Evolutionary conservation across 2,329 filamentous ascomycete genomes (phyloP), one percentile per base, ranked within the genome.

Genomic region (Exserohilum turcica): DNA sequence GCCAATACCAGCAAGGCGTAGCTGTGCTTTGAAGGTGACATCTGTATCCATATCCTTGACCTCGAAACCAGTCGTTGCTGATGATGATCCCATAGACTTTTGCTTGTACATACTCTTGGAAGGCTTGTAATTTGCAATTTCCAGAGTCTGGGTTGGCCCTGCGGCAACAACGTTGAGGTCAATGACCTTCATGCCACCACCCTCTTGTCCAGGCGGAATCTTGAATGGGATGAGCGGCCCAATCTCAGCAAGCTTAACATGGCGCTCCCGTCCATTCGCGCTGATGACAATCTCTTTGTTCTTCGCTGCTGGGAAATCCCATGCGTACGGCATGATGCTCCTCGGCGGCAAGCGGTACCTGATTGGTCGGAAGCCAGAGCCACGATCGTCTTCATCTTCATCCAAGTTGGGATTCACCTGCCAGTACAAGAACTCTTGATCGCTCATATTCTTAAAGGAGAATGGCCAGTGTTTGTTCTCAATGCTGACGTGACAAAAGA

Each of bases 321-420:
- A 99, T 1, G 94, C 93, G 68, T 99, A 99, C 0, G 95, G 94
- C 94, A 99, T 99, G 74, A 99, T 97, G 74, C 93, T 97, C 55
- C 94, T 84, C 10, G 93, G 87, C 2, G 95, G 95, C 27, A 99
- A 80, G 28, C 93, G 88, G 76, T 99, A 99, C 47, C 91, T 84
- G 57, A 99, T 91, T 2, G 92, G 92, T 60, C 90, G 89, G 91
- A 94, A 99, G 3, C 91, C 91, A 47, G 90, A 92, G 51, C 87
- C 79, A 48, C 76, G 81, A 67, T 97, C 90, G 63, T 91, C 88
- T 49, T 93, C 92, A 55, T 97, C 92, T 57, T 97, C 92, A 55
- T 96, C 92, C 8, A 96, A 79, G 64, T 93, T 96, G 4, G 94
- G 94, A 66, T 97, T 88, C 15, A 91, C 90, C 74, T 99, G 94